Base-by-base conservation (phyloP, 179 eudicot species). In the Beta lomatogona region DNA sequence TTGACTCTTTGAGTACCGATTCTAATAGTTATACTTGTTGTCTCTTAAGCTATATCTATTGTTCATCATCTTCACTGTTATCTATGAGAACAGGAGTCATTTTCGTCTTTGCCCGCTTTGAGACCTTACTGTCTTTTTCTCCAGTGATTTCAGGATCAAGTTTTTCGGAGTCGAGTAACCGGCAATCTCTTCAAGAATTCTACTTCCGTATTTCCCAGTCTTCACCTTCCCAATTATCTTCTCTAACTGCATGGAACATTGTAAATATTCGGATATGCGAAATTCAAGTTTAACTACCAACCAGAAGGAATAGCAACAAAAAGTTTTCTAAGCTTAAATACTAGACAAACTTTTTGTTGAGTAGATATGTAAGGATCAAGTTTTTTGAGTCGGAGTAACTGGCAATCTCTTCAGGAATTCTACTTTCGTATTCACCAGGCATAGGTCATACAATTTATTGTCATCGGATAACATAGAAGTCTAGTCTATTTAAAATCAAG, bases 211-310 rank as follows among this genome's bases (percentile, higher is more conserved):
- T 85, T 94, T 96, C 58, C 85, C 86, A 1, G 91, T 84, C 87
- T 96, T 96, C 83, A 96, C 87, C 82, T 94, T 96, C 63, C 99
- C 99, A 22, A 96, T 93, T 19, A 96, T 87, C 85, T 83, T 89
- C 88, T 91, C 99, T 85, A 96, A 86, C 99, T 96, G 97, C 87
- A 87, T 59, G 67, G 84, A 85, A 41, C 79, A 85, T 70, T 8
- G 9, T 18, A 76, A n/a, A 1, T 18, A 41, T 36, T 75, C 19
- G 72, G 70, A 22, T 22, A 70, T 21, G 57, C 21, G 31, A 50
- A 63, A 67, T 36, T 36, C 4, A 67, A 10, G 70, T 44, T 58
- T 19, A 45, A 44, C 71, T 14, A 14, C 11, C 36, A 25, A 13
- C 2, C n/a, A 28, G 1, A 28, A 28, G 1, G 12, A 59, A 72